Base-by-base conservation (phyloP, 148 eudicot species). In the Cornus kousa region DNA sequence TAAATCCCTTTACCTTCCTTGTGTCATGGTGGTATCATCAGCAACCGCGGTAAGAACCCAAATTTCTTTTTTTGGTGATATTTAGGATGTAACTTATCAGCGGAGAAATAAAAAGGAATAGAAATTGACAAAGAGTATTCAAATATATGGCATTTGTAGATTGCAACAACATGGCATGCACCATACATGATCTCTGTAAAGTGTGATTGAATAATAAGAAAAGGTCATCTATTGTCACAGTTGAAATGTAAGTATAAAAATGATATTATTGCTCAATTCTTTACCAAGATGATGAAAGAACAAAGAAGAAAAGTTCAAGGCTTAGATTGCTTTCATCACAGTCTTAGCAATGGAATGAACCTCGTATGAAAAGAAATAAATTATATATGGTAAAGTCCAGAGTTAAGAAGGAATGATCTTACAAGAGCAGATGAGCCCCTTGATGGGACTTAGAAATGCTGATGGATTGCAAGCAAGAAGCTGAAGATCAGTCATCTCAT, bases 401-500 rank as follows among this genome's bases (percentile, higher is more conserved):
- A 57, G 5, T 13, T 13, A 57, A 28, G 28, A 28, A 28, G 28
- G 7, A 13, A 50, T 0, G 2, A 62, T 62, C 66, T 5, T 62
- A 62, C 66, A 62, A 62, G 23, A n/a, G 19, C 20, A 62, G 23
- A 20, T 62, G 23, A 62, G 9, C 0, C 7, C 3, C 66, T n/a
- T 20, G 23, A 62, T 24, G 22, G 59, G 13, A 11, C 8, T 62
- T 28, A 28, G 17, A 2, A 59, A 32, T 74, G 33, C 68, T 14
- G 69, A 46, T 78, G 67, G 22, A 60, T 28, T 68, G 69, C 57
- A 70, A 7, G 74, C 62, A 78, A 70, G 72, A 76, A 76, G 60
- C 67, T 76, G 78, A 17, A 76, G 78, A 76, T 62, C 39, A 22
- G 78, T 76, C 78, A 67, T 76, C 9, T 37, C 71, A 31, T 67